Percentiles rank a stretch among this genome's conserved stretches.
Conservation (phyloP, 139 green algal species). For the Trebouxia sp. region DNA sequence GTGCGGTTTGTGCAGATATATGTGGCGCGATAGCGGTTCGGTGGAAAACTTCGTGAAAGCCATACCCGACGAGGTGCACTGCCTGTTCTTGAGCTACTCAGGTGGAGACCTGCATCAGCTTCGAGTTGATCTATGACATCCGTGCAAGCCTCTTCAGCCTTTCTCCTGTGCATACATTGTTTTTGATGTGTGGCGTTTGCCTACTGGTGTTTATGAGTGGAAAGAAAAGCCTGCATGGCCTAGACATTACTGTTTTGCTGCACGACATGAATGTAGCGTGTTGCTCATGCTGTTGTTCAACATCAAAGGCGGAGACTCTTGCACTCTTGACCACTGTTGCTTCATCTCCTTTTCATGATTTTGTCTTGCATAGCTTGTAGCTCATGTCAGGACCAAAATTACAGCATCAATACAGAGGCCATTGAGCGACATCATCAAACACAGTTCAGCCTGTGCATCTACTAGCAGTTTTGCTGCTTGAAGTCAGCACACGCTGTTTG, state of each 20-base stretch:
- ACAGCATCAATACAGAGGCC: no score
- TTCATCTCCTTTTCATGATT: no score
- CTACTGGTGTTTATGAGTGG: background rate
- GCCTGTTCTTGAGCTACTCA: constrained; percentile 24
- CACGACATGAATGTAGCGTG: background rate
- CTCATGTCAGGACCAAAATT: no score
- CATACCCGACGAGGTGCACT: background rate
- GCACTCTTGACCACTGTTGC: no score
- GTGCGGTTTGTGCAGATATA: constrained; percentile 3
- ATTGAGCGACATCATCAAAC: no score
- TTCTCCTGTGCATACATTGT: background rate
- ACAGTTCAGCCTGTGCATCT: no score
- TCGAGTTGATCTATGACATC: background rate
- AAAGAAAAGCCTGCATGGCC: background rate
- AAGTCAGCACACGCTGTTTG: background rate
- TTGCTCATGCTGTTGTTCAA: background rate
- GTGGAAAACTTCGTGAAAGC: background rate
- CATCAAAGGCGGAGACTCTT: no score
- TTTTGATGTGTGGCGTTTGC: background rate
- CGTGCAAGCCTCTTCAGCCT: background rate
- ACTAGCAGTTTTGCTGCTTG: background rate
- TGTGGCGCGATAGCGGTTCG: background rate
- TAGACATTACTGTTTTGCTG: background rate
- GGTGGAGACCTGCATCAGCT: background rate
- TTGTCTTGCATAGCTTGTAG: no score